Base-by-base conservation (phyloP, 176 grass and related monocot genomes). In the Ensete ventricosum region DNA sequence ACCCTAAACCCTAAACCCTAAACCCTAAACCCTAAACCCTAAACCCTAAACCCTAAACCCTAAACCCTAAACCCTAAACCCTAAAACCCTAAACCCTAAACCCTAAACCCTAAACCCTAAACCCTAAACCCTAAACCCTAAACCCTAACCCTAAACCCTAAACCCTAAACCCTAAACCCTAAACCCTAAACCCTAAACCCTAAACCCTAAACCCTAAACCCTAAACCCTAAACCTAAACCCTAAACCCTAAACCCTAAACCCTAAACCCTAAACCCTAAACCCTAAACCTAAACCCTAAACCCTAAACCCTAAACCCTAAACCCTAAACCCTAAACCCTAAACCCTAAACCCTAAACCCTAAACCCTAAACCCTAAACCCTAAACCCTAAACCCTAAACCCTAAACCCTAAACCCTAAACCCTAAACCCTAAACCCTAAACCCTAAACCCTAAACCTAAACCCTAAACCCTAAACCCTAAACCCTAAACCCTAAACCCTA, bases 11-110 rank as follows among this genome's bases (percentile, higher is more conserved):
- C 71, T 52, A 12, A 53, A 74, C 51, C 72, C 72, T 54, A 23
- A 74, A 74, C 53, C 72, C 72, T 54, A 58, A 74, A 74, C 72
- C 72, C 72, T 52, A 73, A 73, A 73, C 71, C 57, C 57, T 60
- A 60, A 60, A 60, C 71, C 72, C 54, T 55, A 74, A 57, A 53
- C 72, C 72, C 25, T 55, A 74, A 74, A 54, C 73, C 73, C 27
- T 58, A 75, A 75, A 52, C 53, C 73, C 57, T 34, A 59, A 58
- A 54, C 53, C 54, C 29, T 34, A 59, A 64, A 64, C 17, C 62
- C 62, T 24, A n/a, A 23, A 64, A 64, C 17, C 62, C 62, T 24
- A 23, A 64, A 64, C 17, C 62, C 21, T 2, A 9, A 64, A 25
- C 4, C 62, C 21, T 2, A 9, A 64, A 64, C 4, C 62, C 62